Conservation (phyloP, 2,329 filamentous ascomycete genomes). For the Xylaria sp. region DNA sequence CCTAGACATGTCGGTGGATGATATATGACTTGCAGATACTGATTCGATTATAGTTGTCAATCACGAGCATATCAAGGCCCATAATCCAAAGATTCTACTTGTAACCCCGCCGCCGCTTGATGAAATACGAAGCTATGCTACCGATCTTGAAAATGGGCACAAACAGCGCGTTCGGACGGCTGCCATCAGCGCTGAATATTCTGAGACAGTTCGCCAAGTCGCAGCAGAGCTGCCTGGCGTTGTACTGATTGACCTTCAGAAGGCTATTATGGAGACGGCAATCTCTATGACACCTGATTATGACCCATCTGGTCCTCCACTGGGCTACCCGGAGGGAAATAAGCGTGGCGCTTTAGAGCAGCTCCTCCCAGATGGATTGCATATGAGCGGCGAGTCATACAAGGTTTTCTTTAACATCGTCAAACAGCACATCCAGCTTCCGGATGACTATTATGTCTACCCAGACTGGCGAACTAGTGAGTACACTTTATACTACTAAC, state of each 20-base stretch:
- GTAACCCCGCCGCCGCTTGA: slow-evolving; percentile 86
- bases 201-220: slow-evolving; percentile 71
- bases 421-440: slow-evolving; percentile 58
- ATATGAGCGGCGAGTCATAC: slow-evolving; percentile 66
- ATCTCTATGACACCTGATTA: slow-evolving; percentile 67
- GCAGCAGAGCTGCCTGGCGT: slow-evolving; percentile 74
- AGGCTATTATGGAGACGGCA: slow-evolving; percentile 77
- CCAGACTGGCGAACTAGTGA: slow-evolving; percentile 58
- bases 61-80: slow-evolving; percentile 74
- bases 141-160: slow-evolving; percentile 61
- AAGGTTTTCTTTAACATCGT: slow-evolving; percentile 57
- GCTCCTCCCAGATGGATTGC: slow-evolving; percentile 67
- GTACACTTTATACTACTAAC: background rate
- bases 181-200: slow-evolving; percentile 64
- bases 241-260: slow-evolving; percentile 81
- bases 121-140: slow-evolving; percentile 70
- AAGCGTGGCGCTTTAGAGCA: slow-evolving; percentile 61
- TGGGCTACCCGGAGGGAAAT: slow-evolving; percentile 62
- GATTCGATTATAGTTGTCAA: slow-evolving; percentile 72
- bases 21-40: slow-evolving; percentile 59
- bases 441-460: slow-evolving; percentile 53
- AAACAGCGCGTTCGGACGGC: slow-evolving; percentile 56
- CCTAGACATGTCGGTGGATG: too few species aligned
- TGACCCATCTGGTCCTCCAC: slow-evolving; percentile 57
- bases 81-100: slow-evolving; percentile 78